These are phyloP conservation scores for Didymella keratinophila DNA, from an alignment of 2,329 filamentous ascomycete genomes.

Conservation along the genomic window DNA sequence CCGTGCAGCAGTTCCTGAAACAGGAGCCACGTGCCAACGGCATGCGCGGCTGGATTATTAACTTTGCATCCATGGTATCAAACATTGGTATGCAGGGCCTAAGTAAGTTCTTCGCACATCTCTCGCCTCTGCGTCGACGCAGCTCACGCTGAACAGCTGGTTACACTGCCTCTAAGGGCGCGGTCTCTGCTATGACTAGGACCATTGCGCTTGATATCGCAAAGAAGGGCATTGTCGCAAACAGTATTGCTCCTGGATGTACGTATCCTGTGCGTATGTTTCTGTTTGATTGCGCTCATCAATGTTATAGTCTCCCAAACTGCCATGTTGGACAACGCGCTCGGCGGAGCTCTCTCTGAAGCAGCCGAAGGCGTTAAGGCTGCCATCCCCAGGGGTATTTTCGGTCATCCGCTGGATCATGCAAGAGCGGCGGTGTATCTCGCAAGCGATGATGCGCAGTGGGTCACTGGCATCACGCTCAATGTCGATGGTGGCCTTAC, in stretches of 20 bases:
- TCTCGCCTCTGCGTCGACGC: neutral
- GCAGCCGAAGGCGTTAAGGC: conserved; percentile 23
- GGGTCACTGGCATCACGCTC: conserved; percentile 52
- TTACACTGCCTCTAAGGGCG: conserved; percentile 59
- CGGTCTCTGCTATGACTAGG: conserved; percentile 57
- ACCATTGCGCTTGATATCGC: conserved; percentile 57
- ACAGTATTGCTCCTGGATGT: conserved; percentile 56
- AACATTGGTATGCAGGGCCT: conserved; percentile 36
- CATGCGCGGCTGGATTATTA: conserved; percentile 51
- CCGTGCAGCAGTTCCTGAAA: conserved; percentile 47
- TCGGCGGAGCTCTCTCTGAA: conserved; percentile 22
- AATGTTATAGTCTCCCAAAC: conserved; percentile 38
- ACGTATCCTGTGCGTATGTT: conserved; percentile 20
- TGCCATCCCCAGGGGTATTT: conserved; percentile 31
- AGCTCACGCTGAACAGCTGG: conserved; percentile 33
- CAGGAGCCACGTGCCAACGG: conserved; percentile 42
- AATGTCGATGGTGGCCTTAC: conserved; percentile 54
- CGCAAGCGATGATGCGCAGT: conserved; percentile 55
- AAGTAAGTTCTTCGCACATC: conserved; percentile 32
- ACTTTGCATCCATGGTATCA: conserved; percentile 45
- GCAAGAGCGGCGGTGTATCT: conserved; percentile 52
- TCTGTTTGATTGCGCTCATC: conserved; percentile 5
- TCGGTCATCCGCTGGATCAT: conserved; percentile 32
- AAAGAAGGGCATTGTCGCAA: conserved; percentile 52
- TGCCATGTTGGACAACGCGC: conserved; percentile 40